Evolutionary conservation across 352 stramenopile genomes (phyloP), one percentile per base, ranked within the genome.

Genomic region (Phytophthora fragariaefolia): DNA sequence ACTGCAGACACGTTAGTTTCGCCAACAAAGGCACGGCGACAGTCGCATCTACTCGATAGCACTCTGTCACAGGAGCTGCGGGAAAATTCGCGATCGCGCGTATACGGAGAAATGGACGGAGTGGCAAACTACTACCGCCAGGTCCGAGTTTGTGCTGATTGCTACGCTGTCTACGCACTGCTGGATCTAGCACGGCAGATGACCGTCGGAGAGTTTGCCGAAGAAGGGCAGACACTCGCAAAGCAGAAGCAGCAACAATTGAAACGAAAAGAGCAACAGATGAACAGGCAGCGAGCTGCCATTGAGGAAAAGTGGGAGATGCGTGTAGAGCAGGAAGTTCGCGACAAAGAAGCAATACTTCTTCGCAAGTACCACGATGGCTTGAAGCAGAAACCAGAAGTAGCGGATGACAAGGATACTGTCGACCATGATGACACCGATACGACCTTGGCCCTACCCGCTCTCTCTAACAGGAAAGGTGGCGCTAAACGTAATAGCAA

Each of bases 101-200:
- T 88, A 23, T 88, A 80, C 28, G 80, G 79, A 15, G 79, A 87
- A 34, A 65, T 90, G 51, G 83, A 89, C 12, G 70, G 77, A 20
- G 67, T 87, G 2, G 79, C 85, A 7, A 94, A 90, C 47, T 90
- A 90, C 49, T 97, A 97, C 56, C 80, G 86, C 22, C 80, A 95
- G 45, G 84, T 97, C 24, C 75, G 83, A 15, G 92, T 98, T 9
- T 98, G 93, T 55, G 27, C 28, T 15, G 75, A 90, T 54, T 98
- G 93, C 76, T 95, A 87, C 60, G 80, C 82, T 66, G 80, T 97
- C 24, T 98, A 98, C 77, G 69, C 77, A 24, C 68, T 96, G 40
- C 72, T 98, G 18, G 90, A 96, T 61, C 74, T 84, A 22, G 83
- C 87, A 2, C 73, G 93, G 2, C 67, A 81, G 30, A 58, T 84